A percentile compares a stretch with the other conserved stretches of the same genome.
These are phyloP conservation scores for Tricholoma sp. DNA, from an alignment of 768 basidiomycete genomes.

Conservation along the genomic window DNA sequence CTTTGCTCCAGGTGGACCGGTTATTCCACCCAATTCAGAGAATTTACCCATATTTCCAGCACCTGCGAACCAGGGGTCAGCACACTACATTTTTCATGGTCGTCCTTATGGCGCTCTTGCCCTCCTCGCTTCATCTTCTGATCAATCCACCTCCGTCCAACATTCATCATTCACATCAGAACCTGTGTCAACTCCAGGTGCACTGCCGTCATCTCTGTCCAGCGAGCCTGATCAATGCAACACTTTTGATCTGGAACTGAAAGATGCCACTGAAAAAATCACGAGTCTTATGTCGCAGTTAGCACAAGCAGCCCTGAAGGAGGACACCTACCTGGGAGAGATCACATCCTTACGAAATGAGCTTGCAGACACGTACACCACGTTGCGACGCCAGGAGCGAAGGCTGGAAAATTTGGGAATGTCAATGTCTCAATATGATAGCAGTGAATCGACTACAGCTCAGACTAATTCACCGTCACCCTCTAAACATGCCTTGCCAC, in stretches of 20 bases:
- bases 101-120: not conserved
- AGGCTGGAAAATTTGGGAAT: too few species aligned
- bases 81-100: not conserved
- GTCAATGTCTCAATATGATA: too few species aligned
- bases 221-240: not conserved
- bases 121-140: not conserved
- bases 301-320: not conserved
- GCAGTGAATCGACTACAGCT: too few species aligned
- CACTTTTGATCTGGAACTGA: too few species aligned
- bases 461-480: not conserved
- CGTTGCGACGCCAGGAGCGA: not conserved
- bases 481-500: not conserved
- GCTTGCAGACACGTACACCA: not conserved
- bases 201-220: not conserved
- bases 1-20: not conserved
- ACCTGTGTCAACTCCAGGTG: not conserved
- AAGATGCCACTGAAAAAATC: not conserved
- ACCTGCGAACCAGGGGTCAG: not conserved
- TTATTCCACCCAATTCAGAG: not conserved
- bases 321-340: not conserved
- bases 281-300: not conserved
- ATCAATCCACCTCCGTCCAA: not conserved
- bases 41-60: not conserved
- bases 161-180: not conserved
- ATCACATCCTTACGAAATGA: not conserved